Evolutionary conservation across 2,329 filamentous ascomycete species (phyloP).

Genomic region (Cladophialophora exuberans): DNA sequence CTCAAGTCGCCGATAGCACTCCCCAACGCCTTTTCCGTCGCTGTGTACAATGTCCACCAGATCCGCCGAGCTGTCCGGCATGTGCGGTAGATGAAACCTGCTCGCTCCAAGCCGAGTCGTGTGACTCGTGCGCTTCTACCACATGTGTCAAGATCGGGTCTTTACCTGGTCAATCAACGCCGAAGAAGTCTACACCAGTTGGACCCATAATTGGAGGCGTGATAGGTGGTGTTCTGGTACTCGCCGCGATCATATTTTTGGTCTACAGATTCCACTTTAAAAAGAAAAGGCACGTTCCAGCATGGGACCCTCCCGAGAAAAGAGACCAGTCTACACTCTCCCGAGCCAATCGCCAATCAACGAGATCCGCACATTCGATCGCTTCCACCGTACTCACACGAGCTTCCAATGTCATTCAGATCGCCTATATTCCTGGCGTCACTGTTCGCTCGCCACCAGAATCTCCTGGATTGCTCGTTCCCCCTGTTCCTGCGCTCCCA

Average conservation of each 20-base stretch:
- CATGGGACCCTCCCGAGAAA: conserved; percentile 59
- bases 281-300: conserved; percentile 63
- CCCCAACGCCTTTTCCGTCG: conserved; percentile 55
- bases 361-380: conserved; percentile 82
- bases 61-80: conserved; percentile 61
- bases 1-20: conserved; percentile 34
- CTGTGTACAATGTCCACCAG: conserved; percentile 61
- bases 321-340: conserved; percentile 60
- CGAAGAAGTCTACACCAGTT: conserved; percentile 43
- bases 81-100: conserved; percentile 62
- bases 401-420: conserved; percentile 98
- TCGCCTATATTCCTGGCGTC: conserved; percentile 96
- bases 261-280: conserved; percentile 87
- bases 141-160: conserved; percentile 55
- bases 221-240: conserved; percentile 75
- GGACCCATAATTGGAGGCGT: conserved; percentile 93
- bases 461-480: conserved; percentile 79
- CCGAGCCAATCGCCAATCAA: conserved; percentile 70
- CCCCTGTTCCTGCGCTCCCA: conserved; percentile 92
- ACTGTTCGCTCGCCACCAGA: conserved; percentile 86
- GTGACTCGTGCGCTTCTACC: conserved; percentile 62
- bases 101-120: conserved; percentile 62
- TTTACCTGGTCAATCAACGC: conserved; percentile 40
- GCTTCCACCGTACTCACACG: conserved; percentile 93
- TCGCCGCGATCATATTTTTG: conserved; percentile 76